Evolutionary conservation across 2,329 filamentous ascomycete genomes (phyloP), one percentile per base, ranked within the genome.

Genomic region (Rhynchosporium graminicola): DNA sequence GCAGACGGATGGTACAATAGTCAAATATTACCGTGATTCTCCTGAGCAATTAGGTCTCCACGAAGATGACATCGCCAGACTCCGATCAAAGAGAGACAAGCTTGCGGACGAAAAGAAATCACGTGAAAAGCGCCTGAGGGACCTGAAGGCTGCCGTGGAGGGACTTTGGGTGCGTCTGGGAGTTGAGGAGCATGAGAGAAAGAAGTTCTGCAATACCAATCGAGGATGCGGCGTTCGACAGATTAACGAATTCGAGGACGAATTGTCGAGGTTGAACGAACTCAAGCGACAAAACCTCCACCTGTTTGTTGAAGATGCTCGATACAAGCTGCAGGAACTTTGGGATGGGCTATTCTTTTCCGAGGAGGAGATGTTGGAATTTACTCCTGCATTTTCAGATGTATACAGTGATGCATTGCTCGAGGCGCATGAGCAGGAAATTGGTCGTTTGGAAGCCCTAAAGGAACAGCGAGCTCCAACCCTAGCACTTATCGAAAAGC

Each of bases 291-390:
- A 99, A 75, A 97, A 99, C 72, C 82, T 99, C 66, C 93, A 97
- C 74, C 78, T 98, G 4, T 99, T 99, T 72, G 92, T 99, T 10
- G 95, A 98, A 75, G 95, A 99, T 78, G 89, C 94, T 26, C 86
- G 96, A 46, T 90, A 87, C 77, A 91, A 91, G 74, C 83, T 99
- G 10, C 94, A 98, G 76, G 93, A 96, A 73, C 85, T 99, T 0
- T 99, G 96, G 95, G 95, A 99, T 74, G 82, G 86, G 0, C 80
- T 99, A 1, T 98, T 95, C 79, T 93, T 96, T 73, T 97, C 91
- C 0, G 95, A 99, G 74, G 95, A 99, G 72, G 95, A 99, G 78
- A 98, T 98, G 93, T 85, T 98, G 61, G 93, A 97, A 69, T 99
- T 99, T 70, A 95, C 93, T 0, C 95, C 96, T 0, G 95, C 93